Conservation (phyloP, 768 basidiomycete genomes). For the Boletellus sp. region DNA sequence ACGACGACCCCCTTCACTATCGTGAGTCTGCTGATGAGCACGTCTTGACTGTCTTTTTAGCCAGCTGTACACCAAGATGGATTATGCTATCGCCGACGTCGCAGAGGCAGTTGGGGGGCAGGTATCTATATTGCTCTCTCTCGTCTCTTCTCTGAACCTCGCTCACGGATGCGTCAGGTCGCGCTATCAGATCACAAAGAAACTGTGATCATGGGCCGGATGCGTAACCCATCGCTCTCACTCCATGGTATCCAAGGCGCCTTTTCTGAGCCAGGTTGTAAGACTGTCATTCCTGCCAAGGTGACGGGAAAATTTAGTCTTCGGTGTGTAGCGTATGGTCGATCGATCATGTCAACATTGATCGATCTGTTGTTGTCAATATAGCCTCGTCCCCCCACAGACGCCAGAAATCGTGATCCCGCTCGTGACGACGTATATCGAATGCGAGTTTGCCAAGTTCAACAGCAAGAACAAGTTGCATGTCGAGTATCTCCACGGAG, state of each 20-base stretch:
- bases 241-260: constrained; percentile 96
- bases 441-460: constrained; percentile 80
- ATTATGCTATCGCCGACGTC: constrained; percentile 71
- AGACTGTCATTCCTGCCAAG: constrained; percentile 93
- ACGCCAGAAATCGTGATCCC: constrained; percentile 71
- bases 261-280: constrained; percentile 75
- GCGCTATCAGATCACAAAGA: constrained; percentile 77
- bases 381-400: constrained; percentile 80
- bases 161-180: constrained; percentile 33
- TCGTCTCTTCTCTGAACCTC: neutral
- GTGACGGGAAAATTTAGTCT: constrained; percentile 93
- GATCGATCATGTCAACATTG: neutral
- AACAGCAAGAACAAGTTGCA: constrained; percentile 78
- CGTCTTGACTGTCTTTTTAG: constrained; percentile 38
- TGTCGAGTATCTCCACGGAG: constrained; percentile 72
- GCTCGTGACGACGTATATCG: constrained; percentile 65
- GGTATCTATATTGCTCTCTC: constrained; percentile 1
- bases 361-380: neutral
- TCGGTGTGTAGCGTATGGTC: constrained; percentile 46
- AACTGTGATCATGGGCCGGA: constrained; percentile 83
- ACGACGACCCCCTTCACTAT: constrained; percentile 14
- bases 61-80: constrained; percentile 66
- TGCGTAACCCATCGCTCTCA: constrained; percentile 86
- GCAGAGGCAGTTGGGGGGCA: constrained; percentile 71
- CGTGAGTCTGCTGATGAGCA: neutral